Conservation (phyloP, 23 red algal genomes). For the Agarophyton chilense region DNA sequence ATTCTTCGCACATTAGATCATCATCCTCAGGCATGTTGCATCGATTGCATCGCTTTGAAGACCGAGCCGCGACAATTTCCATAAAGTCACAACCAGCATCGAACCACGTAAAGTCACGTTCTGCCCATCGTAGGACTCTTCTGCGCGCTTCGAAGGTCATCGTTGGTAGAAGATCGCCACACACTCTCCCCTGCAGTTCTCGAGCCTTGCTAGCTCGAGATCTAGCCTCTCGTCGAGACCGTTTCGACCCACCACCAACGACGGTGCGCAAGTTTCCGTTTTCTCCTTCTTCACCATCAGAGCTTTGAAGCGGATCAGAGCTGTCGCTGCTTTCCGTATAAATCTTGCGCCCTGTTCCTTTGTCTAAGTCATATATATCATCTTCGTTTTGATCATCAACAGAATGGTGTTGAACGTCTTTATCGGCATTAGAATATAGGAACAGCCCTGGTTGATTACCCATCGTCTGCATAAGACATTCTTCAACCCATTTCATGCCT, state of each 20-base stretch:
- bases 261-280: not conserved
- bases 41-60: constrained; percentile 7
- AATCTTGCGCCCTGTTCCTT: not conserved
- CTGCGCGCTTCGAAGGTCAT: constrained; percentile 31
- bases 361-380: constrained; percentile 1
- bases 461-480: not conserved
- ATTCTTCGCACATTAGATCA: constrained; percentile 29
- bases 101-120: constrained; percentile 56
- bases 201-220: constrained; percentile 21
- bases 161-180: constrained; percentile 24
- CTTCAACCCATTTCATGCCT: constrained; percentile 17
- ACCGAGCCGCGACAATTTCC: constrained; percentile 12
- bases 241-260: not conserved
- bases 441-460: not conserved
- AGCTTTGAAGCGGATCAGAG: constrained; percentile 21
- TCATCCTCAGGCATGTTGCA: constrained; percentile 6
- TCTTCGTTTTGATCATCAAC: not conserved
- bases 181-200: constrained; percentile 47
- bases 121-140: constrained; percentile 52
- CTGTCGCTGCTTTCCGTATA: constrained; percentile 6
- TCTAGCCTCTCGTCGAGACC: constrained; percentile 1
- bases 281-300: constrained; percentile 10
- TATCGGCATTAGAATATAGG: not conserved
- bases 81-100: constrained; percentile 30
- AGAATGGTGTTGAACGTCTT: not conserved